phyloP scores from a whole-genome alignment of 805 yeast genomes.

The Nematodospora valgi region DNA sequence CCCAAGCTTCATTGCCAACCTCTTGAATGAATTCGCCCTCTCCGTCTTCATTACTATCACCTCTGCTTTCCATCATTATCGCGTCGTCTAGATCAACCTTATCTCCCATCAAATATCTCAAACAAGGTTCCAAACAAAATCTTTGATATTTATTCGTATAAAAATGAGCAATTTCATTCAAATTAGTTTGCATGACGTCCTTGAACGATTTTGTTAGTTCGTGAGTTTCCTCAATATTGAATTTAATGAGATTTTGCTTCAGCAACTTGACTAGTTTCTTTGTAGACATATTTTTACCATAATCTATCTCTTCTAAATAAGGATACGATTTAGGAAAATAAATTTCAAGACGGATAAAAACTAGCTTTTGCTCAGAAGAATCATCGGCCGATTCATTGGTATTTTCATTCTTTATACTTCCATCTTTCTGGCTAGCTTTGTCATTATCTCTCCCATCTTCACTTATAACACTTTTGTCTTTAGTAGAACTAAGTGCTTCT shows the following conservation, averaged over 20 bases:
- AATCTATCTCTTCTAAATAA: conserved; percentile 41
- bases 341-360: conserved; percentile 69
- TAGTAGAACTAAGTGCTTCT: not conserved
- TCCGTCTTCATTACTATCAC: conserved; percentile 21
- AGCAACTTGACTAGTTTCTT: conserved; percentile 17
- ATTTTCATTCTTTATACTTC: not conserved
- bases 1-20: conserved; percentile 42
- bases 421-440: not conserved
- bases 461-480: conserved; percentile 1
- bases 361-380: conserved; percentile 35
- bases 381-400: not conserved
- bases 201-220: conserved; percentile 52
- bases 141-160: conserved; percentile 52
- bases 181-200: conserved; percentile 46
- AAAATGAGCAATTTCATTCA: conserved; percentile 54
- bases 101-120: conserved; percentile 81
- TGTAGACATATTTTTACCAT: conserved; percentile 8
- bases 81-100: conserved; percentile 45
- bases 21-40: conserved; percentile 24
- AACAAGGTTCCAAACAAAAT: conserved; percentile 77
- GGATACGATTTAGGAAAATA: conserved; percentile 77
- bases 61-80: conserved; percentile 19
- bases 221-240: conserved; percentile 75
- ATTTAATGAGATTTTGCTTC: conserved; percentile 29
- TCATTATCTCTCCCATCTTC: conserved; percentile 1